Conservation (phyloP, 2,329 filamentous ascomycete genomes). For the Phaeosphaeria sp. region DNA sequence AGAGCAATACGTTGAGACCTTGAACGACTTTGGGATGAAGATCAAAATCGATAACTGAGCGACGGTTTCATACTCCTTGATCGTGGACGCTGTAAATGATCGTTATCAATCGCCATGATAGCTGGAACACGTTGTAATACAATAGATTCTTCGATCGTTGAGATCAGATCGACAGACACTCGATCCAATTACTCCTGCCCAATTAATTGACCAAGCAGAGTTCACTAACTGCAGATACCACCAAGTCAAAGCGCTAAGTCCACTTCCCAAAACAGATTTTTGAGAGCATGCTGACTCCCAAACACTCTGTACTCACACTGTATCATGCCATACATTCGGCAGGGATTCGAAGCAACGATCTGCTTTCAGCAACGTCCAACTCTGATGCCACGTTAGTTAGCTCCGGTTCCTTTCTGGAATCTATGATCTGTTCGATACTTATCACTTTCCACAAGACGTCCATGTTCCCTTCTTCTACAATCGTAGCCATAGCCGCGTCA, state of each 20-base stretch:
- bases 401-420: too few relatives aligned
- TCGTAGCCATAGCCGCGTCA: too few relatives aligned
- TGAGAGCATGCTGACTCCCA: not conserved
- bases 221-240: not conserved
- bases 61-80: not conserved
- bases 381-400: too few relatives aligned
- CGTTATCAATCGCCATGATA: too few relatives aligned
- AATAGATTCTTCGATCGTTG: not conserved
- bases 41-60: slow-evolving; percentile 45
- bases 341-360: not conserved
- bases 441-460: too few relatives aligned
- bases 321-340: not conserved
- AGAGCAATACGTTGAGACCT: slow-evolving; percentile 68
- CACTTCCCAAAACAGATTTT: not conserved
- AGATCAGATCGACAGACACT: not conserved
- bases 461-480: too few relatives aligned
- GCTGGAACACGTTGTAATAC: too few relatives aligned
- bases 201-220: not conserved
- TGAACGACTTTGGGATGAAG: slow-evolving; percentile 67
- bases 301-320: not conserved
- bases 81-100: too few relatives aligned
- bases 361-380: too few relatives aligned
- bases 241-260: not conserved
- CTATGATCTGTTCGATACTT: too few relatives aligned
- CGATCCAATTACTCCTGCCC: not conserved